Conservation (phyloP, 2,329 filamentous ascomycete genomes). For the Thielaviopsis ethacetica region DNA sequence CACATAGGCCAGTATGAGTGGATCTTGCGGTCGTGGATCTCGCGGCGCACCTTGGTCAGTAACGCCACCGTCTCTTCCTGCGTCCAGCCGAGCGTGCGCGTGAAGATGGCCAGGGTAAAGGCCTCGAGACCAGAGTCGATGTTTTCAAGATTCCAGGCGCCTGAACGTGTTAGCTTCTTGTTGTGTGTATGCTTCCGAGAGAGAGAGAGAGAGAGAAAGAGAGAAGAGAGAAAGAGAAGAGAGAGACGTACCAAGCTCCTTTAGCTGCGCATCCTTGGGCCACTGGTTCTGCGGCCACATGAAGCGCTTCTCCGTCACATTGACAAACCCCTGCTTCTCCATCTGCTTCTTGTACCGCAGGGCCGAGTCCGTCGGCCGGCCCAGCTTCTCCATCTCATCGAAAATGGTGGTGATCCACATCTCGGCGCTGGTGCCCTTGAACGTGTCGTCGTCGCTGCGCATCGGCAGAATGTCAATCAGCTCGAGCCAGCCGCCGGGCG, state of each 20-base stretch:
- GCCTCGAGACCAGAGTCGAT: slow-evolving; percentile 17
- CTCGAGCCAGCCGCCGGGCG: slow-evolving; percentile 21
- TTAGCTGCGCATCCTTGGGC: slow-evolving; percentile 33
- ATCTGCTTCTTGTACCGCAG: slow-evolving; percentile 23
- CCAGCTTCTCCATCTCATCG: slow-evolving; percentile 18
- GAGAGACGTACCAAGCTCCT: slow-evolving; percentile 27
- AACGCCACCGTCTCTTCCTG: slow-evolving; percentile 17
- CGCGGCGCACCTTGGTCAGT: slow-evolving; percentile 17
- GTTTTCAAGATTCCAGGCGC: slow-evolving; percentile 16
- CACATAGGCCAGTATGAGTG: slow-evolving; percentile 21
- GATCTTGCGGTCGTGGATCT: slow-evolving; percentile 17
- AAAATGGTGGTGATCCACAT: slow-evolving; percentile 18
- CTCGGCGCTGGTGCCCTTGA: slow-evolving; percentile 17
- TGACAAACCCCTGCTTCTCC: slow-evolving; percentile 34
- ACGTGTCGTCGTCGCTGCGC: slow-evolving; percentile 19
- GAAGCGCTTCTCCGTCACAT: slow-evolving; percentile 30
- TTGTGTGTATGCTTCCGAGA: too few relatives aligned
- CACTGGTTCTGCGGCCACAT: slow-evolving; percentile 35
- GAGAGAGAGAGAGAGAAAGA: not conserved
- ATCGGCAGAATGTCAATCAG: slow-evolving; percentile 19
- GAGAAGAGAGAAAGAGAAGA: not conserved
- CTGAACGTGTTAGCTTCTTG: slow-evolving; percentile 8
- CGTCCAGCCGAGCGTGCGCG: slow-evolving; percentile 19
- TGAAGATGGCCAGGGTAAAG: slow-evolving; percentile 20
- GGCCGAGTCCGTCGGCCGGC: slow-evolving; percentile 18